Evolutionary conservation across 2,329 filamentous ascomycete genomes (phyloP), one percentile per base, ranked within the genome.

Genomic region (Geosmithia putterillii): DNA sequence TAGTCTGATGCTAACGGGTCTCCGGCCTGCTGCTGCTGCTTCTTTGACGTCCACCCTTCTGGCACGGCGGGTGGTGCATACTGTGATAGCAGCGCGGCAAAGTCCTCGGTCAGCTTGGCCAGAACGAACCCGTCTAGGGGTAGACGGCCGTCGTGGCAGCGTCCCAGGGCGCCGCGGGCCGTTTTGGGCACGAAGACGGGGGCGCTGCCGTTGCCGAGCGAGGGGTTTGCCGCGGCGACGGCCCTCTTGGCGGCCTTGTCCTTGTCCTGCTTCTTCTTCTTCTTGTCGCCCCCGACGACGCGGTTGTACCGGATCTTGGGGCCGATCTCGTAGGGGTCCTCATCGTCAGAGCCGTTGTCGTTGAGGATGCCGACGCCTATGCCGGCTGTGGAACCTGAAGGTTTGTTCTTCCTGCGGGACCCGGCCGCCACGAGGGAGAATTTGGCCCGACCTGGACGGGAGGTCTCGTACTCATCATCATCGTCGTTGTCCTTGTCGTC

Each of bases 331-430:
- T 95, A 96, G 0, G 87, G 85, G 54, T 95, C 89, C 53, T 96
- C 92, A 39, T 95, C 89, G 51, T 96, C 92, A 4, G 90, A 95
- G 10, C 88, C 89, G 18, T 82, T 92, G 51, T 95, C 90, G 53
- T 96, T 95, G 39, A 96, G 64, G 2, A 95, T 71, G 0, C 90
- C 90, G 14, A 95, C 81, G 0, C 90, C 90, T 49, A 96, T 86
- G 0, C 84, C 86, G 3, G 83, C 77, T 42, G 71, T 71, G 6
- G 50, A 46, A 56, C 64, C 45, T 67, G 66, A 53, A 59, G 63
- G 20, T 54, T 81, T 83, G 44, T 77, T 75, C 43, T 69, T 71
- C 3, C 49, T 45, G 2, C 51, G 48, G 44, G n/a, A n/a, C n/a
- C n/a, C n/a, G n/a, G n/a, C n/a, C n/a, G 47, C 32, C 9, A 53